Conservation (phyloP, 1,139 yeast species). For the Lodderomyces margitis region DNA sequence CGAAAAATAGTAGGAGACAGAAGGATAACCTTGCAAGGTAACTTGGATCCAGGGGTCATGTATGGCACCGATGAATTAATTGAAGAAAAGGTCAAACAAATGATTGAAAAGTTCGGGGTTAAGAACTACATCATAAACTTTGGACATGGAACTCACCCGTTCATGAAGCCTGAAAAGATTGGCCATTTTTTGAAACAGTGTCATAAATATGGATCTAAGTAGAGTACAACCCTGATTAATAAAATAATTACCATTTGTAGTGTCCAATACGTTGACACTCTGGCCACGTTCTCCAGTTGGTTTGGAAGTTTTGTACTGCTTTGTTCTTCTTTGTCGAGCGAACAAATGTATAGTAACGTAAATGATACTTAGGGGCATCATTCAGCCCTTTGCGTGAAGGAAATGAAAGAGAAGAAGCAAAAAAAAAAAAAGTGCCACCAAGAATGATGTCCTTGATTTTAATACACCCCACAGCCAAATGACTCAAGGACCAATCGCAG, state of each 20-base stretch:
- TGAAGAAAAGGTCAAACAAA: constrained; percentile 73
- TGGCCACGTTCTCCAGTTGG: no score
- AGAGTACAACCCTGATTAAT: not conserved
- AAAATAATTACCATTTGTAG: no score
- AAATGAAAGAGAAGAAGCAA: not conserved
- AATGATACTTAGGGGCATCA: no score
- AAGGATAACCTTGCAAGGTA: constrained; percentile 85
- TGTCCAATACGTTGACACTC: no score
- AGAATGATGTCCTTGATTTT: no score
- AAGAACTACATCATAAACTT: constrained; percentile 87
- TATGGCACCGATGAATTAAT: constrained; percentile 86
- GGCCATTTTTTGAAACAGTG: constrained; percentile 83
- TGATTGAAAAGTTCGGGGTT: constrained; percentile 90
- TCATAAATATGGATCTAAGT: constrained; percentile 65
- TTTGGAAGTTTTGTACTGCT: no score
- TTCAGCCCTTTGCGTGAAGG: no score
- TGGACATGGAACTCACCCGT: constrained; percentile 98
- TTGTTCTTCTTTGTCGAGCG: no score
- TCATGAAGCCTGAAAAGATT: constrained; percentile 89
- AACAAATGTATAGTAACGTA: no score
- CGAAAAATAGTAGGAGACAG: constrained; percentile 74
- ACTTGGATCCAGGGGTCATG: constrained; percentile 91
- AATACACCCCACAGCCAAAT: not conserved
- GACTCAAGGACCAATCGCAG: not conserved
- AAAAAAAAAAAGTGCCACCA: constrained; percentile 7